Evolutionary conservation across 2,329 filamentous ascomycete genomes (phyloP).

Genomic region (Gnomoniopsis sp.): DNA sequence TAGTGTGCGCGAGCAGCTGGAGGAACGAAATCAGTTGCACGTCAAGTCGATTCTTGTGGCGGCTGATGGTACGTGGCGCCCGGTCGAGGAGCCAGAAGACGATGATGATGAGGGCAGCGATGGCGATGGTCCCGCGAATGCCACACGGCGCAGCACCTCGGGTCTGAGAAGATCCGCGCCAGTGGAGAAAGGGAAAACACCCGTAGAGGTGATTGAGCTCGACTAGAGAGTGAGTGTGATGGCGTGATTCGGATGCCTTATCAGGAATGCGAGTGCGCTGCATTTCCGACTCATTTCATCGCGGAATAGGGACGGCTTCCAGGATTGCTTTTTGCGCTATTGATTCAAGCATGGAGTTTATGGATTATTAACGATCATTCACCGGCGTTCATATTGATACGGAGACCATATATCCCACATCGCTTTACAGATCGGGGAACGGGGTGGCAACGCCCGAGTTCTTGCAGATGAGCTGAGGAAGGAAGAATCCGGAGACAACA

Average conservation of each 20-base stretch:
- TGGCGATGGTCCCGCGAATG: constrained; percentile 18
- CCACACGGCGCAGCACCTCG: neutral
- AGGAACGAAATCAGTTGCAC: constrained; percentile 41
- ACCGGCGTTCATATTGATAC: neutral
- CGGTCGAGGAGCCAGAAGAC: constrained; percentile 31
- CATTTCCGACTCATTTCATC: neutral
- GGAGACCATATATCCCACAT: neutral
- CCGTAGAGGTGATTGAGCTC: constrained; percentile 15
- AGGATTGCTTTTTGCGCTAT: neutral
- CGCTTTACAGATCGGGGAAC: neutral
- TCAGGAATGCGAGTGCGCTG: neutral
- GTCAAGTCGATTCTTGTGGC: constrained; percentile 61
- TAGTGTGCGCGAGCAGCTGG: constrained; percentile 56
- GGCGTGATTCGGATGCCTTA: neutral
- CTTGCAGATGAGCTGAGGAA: neutral
- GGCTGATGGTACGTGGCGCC: constrained; percentile 63
- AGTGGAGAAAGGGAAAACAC: neutral
- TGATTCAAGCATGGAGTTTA: neutral
- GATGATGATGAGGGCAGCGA: constrained; percentile 30
- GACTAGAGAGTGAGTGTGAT: constrained; percentile 2
- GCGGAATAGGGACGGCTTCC: neutral
- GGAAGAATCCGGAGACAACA: neutral
- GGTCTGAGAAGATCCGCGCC: constrained; percentile 9
- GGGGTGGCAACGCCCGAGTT: neutral
- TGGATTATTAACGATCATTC: neutral